Percentiles rank a stretch among this genome's conserved stretches.
phyloP scores from a whole-genome alignment of 495 filamentous ascomycete species.

The Xanthoparmelia taractica region DNA sequence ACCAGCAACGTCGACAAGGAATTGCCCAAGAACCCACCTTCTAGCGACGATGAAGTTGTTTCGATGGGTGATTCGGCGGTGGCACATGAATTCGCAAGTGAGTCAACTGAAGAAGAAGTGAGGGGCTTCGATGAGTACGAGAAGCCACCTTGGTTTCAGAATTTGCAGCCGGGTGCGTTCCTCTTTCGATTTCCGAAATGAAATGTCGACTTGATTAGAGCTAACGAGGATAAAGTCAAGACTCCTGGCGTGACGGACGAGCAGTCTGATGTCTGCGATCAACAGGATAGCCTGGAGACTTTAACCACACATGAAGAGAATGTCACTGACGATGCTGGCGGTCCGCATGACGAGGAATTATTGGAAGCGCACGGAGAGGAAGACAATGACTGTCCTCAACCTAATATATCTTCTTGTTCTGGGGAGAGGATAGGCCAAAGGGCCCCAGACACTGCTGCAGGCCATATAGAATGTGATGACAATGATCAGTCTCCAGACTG shows the following conservation, averaged over 20 bases:
- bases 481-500: background rate
- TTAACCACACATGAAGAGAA: background rate
- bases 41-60: background rate
- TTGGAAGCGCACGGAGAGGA: background rate
- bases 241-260: background rate
- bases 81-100: background rate
- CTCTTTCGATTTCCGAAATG: background rate
- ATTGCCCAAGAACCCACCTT: background rate
- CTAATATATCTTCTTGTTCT: background rate
- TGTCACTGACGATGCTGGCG: background rate
- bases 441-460: background rate
- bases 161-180: conserved; percentile 13
- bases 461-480: background rate
- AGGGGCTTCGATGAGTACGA: background rate
- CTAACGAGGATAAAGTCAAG: conserved; percentile 39
- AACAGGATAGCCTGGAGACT: background rate
- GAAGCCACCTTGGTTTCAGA: conserved; percentile 14
- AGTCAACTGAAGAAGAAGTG: background rate
- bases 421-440: background rate
- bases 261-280: background rate
- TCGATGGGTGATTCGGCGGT: background rate
- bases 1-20: background rate
- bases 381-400: background rate
- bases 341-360: background rate
- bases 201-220: background rate